phyloP scores from a whole-genome alignment of 2,329 filamentous ascomycete genomes.

The Trichoderma arundinaceum region DNA sequence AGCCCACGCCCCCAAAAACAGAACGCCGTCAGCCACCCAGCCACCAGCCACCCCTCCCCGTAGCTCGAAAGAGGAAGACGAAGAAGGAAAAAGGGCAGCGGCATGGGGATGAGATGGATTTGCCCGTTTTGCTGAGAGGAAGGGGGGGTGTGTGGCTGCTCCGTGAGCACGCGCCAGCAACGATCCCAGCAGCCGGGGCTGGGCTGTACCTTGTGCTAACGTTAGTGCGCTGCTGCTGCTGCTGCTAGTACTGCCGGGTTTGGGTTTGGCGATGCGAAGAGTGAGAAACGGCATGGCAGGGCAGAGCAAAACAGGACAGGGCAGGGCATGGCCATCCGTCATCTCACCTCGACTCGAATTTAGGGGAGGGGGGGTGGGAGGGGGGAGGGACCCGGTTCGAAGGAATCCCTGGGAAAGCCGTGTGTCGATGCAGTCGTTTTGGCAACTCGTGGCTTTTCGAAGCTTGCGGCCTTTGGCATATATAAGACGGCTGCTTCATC shows the following conservation, averaged over 20 bases:
- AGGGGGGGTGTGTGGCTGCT: conserved; percentile 7
- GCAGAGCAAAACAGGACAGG: conserved; percentile 6
- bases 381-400: neutral
- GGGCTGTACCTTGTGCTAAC: conserved; percentile 16
- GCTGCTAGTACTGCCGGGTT: too few relatives aligned
- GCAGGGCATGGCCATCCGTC: conserved; percentile 22
- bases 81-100: neutral
- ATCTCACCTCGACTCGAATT: conserved; percentile 16
- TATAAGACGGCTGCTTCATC: conserved; percentile 24
- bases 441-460: conserved; percentile 7
- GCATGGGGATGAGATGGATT: neutral
- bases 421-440: conserved; percentile 14
- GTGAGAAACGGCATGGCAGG: neutral
- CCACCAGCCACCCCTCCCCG: conserved; percentile 14
- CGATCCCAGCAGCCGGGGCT: conserved; percentile 1
- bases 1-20: conserved; percentile 21
- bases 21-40: conserved; percentile 16
- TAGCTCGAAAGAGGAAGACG: neutral
- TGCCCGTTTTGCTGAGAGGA: neutral
- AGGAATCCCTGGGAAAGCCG: conserved; percentile 13
- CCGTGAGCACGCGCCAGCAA: too few relatives aligned
- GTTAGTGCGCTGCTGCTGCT: neutral
- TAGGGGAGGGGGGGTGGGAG: conserved; percentile 3
- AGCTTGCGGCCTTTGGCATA: conserved; percentile 9
- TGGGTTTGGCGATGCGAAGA: neutral